Base-by-base conservation (phyloP, 768 basidiomycete species). In the Tremella fuciformis region DNA sequence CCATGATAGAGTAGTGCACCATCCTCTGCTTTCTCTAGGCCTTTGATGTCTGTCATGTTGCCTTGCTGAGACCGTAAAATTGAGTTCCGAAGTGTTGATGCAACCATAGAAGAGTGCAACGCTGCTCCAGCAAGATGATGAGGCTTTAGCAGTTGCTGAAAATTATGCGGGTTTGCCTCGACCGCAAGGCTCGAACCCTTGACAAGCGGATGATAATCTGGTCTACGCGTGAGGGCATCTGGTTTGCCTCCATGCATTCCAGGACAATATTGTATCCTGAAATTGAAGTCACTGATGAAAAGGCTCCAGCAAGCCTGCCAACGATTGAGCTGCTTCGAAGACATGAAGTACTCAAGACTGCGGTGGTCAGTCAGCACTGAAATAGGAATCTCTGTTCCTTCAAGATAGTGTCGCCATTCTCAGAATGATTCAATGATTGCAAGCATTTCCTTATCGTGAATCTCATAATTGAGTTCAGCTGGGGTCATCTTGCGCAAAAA, bases 361-460 rank as follows among this genome's bases (percentile, higher is more conserved):
- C 19, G 49, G 40, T 58, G 57, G 47, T 58, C 57, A 15, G 50
- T 58, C 7, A 52, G 26, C 11, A 58, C 42, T 2, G 21, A n/a
- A 29, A 48, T 22, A 22, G 47, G 47, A 48, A 13, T 21, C 11
- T 13, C 47, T 22, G 57, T 16, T 16, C 55, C 50, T 49, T 58
- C 61, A 16, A 65, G 38, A n/a, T 37, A 19, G 16, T 57, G 63
- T 19, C 52, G 42, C 51, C 59, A 64, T 38, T 55, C 26, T 13
- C 18, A 13, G 24, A 67, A 53, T 0, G 76, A 74, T 25, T 69
- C 29, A n/a, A 83, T 67, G 47, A 84, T 78, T 0, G 80, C 80
- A 0, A 83, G 73, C 13, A 83, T 67, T 71, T 84, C 83, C 61
- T 81, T 80, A 57, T 85, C 79, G 57, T 83, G 77, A 18, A n/a